Conservation (phyloP, 1,284 basidiomycete genomes). For the Ganoderma lucidum region DNA sequence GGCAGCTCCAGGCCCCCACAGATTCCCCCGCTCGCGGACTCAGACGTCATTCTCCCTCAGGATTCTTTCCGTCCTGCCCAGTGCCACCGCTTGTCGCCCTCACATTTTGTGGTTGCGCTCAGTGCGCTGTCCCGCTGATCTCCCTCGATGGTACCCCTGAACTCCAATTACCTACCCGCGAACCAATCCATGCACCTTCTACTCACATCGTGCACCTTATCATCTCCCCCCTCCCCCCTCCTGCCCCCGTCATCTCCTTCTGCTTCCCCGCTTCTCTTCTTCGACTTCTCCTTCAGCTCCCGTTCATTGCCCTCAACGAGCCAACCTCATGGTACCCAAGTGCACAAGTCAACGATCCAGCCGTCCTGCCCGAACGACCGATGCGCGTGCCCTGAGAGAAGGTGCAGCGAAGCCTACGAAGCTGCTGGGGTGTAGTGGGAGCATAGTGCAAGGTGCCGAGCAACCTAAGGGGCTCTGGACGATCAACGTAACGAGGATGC, state of each 20-base stretch:
- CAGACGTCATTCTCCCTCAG: slow-evolving; percentile 1
- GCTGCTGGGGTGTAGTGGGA: neutral
- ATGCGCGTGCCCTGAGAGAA: neutral
- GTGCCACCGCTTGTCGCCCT: neutral
- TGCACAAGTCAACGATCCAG: neutral
- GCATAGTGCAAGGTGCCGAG: neutral
- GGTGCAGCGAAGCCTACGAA: neutral
- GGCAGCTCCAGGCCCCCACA: slow-evolving; percentile 3
- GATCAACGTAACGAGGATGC: neutral
- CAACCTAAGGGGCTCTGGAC: neutral
- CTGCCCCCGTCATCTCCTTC: neutral
- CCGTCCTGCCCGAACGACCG: neutral
- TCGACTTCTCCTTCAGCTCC: neutral
- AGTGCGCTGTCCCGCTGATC: neutral
- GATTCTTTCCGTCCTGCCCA: neutral
- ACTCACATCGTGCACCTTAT: neutral
- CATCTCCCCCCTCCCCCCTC: neutral
- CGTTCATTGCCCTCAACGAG: neutral
- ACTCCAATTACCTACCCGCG: neutral
- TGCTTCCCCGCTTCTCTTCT: neutral
- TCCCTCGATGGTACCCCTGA: neutral
- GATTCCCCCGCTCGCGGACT: neutral
- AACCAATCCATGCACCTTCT: neutral
- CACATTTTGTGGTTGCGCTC: neutral
- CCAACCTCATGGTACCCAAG: neutral